A percentile compares a stretch with the other conserved stretches of the same genome.
Evolutionary conservation across 75 land plant species (phyloP).

Genomic region (Picea glauca): DNA sequence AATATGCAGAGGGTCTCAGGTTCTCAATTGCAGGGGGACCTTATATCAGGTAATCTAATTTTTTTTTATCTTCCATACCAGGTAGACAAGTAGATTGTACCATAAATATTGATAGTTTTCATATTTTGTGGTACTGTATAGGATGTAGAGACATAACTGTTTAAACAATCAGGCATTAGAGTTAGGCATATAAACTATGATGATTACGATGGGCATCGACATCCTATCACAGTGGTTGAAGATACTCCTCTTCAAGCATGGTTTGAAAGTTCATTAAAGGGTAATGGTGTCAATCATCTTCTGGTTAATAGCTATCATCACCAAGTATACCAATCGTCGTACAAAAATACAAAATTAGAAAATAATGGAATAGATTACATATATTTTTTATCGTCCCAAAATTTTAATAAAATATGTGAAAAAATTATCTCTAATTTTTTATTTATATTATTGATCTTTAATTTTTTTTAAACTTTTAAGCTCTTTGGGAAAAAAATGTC

Average conservation of each 20-base stretch:
- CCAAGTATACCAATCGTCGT: too few relatives aligned
- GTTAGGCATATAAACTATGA: slow-evolving; percentile 85
- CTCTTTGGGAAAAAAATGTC: too few relatives aligned
- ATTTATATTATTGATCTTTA: too few relatives aligned
- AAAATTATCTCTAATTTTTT: too few relatives aligned
- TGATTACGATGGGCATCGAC: slow-evolving; percentile 90
- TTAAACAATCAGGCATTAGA: slow-evolving; percentile 15
- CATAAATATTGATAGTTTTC: too few relatives aligned
- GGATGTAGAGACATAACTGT: slow-evolving; percentile 76
- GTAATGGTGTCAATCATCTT: background rate
- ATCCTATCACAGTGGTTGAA: slow-evolving; percentile 54
- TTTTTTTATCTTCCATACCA: background rate
- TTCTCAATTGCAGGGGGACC: slow-evolving; percentile 84
- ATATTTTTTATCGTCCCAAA: too few relatives aligned
- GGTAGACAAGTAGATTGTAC: too few relatives aligned
- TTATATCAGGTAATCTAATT: slow-evolving; percentile 39
- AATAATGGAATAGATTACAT: too few relatives aligned
- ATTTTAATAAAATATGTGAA: too few relatives aligned
- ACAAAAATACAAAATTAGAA: too few relatives aligned
- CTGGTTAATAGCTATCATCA: too few relatives aligned
- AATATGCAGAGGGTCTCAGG: slow-evolving; percentile 89
- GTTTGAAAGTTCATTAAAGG: slow-evolving; percentile 62
- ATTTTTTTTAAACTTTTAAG: too few relatives aligned
- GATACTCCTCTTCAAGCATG: slow-evolving; percentile 70
- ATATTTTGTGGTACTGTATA: background rate